A percentile compares a stretch with the other conserved stretches of the same genome.
Evolutionary conservation across 805 yeast species (phyloP).

Genomic region (Sugiyamaella qingdaonensis): DNA sequence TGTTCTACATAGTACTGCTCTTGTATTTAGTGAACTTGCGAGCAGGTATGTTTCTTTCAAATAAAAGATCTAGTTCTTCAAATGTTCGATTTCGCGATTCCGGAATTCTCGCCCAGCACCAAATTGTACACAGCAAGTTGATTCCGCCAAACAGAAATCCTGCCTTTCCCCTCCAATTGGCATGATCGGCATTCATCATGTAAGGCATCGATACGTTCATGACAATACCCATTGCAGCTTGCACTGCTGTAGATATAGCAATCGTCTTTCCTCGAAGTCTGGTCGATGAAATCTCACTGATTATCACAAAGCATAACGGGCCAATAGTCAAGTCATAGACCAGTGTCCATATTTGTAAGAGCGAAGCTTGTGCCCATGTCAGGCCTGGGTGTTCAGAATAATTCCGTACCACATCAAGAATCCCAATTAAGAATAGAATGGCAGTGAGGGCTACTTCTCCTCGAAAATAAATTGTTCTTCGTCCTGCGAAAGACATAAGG

Average conservation of each 20-base stretch:
- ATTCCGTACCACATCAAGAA: conserved; percentile 38
- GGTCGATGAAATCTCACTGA: conserved; percentile 41
- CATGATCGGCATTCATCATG: conserved; percentile 43
- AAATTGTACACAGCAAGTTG: conserved; percentile 31
- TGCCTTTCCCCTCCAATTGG: conserved; percentile 45
- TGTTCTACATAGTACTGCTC: too few relatives aligned
- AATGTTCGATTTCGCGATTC: conserved; percentile 54
- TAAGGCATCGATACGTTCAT: conserved; percentile 34
- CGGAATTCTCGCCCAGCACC: conserved; percentile 51
- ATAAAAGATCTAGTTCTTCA: conserved; percentile 55
- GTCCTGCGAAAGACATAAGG: conserved; percentile 18
- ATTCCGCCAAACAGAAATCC: conserved; percentile 44
- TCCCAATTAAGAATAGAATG: conserved; percentile 42
- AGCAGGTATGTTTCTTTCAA: conserved; percentile 31
- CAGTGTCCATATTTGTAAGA: too few relatives aligned
- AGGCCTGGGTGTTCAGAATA: conserved; percentile 15
- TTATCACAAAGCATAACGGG: conserved; percentile 40
- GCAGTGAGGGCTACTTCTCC: conserved; percentile 37
- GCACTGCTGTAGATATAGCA: conserved; percentile 36
- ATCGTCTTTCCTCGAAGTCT: conserved; percentile 41
- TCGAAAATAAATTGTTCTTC: conserved; percentile 21
- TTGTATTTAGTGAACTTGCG: too few relatives aligned
- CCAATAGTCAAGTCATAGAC: conserved; percentile 42
- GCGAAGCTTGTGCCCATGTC: conserved; percentile 25
- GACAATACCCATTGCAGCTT: conserved; percentile 18